Percentiles rank a stretch among this genome's conserved stretches.
These are phyloP conservation scores for Patellaria atrata DNA, from an alignment of 495 filamentous ascomycete genomes.

Conservation along the genomic window DNA sequence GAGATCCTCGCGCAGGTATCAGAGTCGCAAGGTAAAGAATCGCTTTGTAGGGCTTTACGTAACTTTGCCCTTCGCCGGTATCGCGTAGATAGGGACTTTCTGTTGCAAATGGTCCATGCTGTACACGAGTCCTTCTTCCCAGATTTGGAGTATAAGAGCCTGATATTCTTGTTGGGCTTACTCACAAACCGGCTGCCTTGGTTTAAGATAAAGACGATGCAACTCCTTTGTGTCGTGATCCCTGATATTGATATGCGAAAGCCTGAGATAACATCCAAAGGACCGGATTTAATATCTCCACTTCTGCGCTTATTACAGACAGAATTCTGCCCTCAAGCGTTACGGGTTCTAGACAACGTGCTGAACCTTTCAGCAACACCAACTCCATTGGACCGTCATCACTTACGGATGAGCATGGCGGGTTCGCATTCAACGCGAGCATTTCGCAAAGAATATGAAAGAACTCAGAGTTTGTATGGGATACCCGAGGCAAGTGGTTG, in stretches of 20 bases:
- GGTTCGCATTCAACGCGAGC: constrained; percentile 57
- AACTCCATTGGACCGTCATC: constrained; percentile 82
- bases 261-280: constrained; percentile 75
- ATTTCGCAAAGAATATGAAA: constrained; percentile 85
- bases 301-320: constrained; percentile 83
- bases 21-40: constrained; percentile 46
- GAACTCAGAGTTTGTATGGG: constrained; percentile 84
- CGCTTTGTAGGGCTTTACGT: constrained; percentile 46
- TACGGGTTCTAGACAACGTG: constrained; percentile 84
- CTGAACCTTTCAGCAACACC: constrained; percentile 66
- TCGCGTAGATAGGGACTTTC: constrained; percentile 60
- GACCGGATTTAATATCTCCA: constrained; percentile 89
- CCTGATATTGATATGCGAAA: constrained; percentile 90
- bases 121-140: constrained; percentile 71
- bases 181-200: constrained; percentile 75
- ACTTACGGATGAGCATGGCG: constrained; percentile 94
- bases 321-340: constrained; percentile 78
- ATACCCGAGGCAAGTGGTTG: constrained; percentile 93
- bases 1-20: constrained; percentile 56
- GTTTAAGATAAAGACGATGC: constrained; percentile 87
- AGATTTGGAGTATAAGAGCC: constrained; percentile 63
- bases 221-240: constrained; percentile 70
- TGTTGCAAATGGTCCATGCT: constrained; percentile 57
- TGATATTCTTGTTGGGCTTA: constrained; percentile 84
- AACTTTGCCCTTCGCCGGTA: constrained; percentile 56